These are phyloP conservation scores for Groenewaldozyma tartarivorans DNA, from an alignment of 805 yeast species.

Conservation along the genomic window DNA sequence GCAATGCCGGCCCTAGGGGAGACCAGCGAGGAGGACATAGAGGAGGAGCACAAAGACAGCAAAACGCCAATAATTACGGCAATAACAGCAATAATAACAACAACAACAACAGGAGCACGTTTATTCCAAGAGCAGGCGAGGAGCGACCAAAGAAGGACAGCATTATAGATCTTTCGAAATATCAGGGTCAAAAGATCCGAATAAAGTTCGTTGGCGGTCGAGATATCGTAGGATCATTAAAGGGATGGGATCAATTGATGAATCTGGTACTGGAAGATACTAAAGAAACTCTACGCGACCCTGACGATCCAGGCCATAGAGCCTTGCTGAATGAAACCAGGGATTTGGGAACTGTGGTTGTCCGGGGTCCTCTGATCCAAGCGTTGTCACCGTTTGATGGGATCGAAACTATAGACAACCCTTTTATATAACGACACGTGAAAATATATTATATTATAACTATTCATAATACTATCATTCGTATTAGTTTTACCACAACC, in stretches of 20 bases:
- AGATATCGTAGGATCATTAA: slow-evolving; percentile 66
- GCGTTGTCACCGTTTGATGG: slow-evolving; percentile 66
- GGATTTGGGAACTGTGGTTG: slow-evolving; percentile 66
- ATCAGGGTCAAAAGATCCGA: slow-evolving; percentile 60
- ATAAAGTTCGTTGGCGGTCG: slow-evolving; percentile 85
- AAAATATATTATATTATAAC: too few relatives aligned
- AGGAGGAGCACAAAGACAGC: slow-evolving; percentile 10
- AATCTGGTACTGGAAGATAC: slow-evolving; percentile 61
- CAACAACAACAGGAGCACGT: too few relatives aligned
- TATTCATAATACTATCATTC: too few relatives aligned
- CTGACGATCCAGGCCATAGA: slow-evolving; percentile 48
- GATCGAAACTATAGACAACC: slow-evolving; percentile 59
- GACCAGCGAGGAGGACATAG: slow-evolving; percentile 9
- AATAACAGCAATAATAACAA: too few relatives aligned
- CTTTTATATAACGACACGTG: too few relatives aligned
- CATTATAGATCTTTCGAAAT: slow-evolving; percentile 68
- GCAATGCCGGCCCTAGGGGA: background rate
- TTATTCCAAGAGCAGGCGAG: slow-evolving; percentile 17
- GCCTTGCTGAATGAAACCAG: slow-evolving; percentile 50
- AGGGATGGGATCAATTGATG: slow-evolving; percentile 94
- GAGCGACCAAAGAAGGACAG: slow-evolving; percentile 76
- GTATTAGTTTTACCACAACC: too few relatives aligned
- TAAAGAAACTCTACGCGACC: slow-evolving; percentile 55
- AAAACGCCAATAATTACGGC: slow-evolving; percentile 12
- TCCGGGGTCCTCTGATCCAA: slow-evolving; percentile 73